phyloP scores from a whole-genome alignment of 768 basidiomycete genomes.

The Collybiopsis confluens region DNA sequence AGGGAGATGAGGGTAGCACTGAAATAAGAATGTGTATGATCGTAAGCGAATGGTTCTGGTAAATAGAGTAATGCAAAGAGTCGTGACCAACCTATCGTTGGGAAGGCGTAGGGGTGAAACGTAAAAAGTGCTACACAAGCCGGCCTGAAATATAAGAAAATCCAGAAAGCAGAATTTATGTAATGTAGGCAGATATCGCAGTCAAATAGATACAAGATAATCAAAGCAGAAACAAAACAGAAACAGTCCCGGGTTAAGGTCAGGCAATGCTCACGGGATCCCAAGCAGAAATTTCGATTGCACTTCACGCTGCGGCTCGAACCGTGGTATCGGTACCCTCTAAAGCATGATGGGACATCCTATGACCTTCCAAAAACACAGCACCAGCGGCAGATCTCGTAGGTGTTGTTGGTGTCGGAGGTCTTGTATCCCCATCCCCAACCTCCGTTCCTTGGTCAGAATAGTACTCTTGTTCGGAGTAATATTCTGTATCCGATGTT shows the following conservation, averaged over 20 bases:
- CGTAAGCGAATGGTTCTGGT: too few species aligned
- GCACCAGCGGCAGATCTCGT: not conserved
- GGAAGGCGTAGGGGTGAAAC: too few species aligned
- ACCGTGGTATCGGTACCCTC: conserved; percentile 4
- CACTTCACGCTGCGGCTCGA: not conserved
- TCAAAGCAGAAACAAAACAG: too few species aligned
- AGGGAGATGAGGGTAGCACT: too few species aligned
- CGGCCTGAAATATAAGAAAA: not conserved
- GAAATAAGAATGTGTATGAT: too few species aligned
- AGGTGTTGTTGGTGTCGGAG: not conserved
- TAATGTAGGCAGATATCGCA: too few species aligned
- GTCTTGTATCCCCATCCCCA: not conserved
- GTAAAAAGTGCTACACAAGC: not conserved
- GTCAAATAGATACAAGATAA: too few species aligned
- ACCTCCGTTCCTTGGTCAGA: conserved; percentile 5
- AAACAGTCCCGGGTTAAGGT: too few species aligned
- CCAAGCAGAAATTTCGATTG: too few species aligned
- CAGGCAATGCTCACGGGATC: too few species aligned
- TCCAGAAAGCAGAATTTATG: not conserved
- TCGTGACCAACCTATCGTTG: too few species aligned
- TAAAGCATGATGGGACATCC: not conserved
- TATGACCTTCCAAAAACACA: not conserved
- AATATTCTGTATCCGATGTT: conserved; percentile 7
- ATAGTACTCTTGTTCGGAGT: not conserved
- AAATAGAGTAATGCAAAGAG: too few species aligned